A percentile compares a stretch with the other conserved stretches of the same genome.
phyloP scores from a whole-genome alignment of 345 rosid species.

The Euphorbia peplus region DNA sequence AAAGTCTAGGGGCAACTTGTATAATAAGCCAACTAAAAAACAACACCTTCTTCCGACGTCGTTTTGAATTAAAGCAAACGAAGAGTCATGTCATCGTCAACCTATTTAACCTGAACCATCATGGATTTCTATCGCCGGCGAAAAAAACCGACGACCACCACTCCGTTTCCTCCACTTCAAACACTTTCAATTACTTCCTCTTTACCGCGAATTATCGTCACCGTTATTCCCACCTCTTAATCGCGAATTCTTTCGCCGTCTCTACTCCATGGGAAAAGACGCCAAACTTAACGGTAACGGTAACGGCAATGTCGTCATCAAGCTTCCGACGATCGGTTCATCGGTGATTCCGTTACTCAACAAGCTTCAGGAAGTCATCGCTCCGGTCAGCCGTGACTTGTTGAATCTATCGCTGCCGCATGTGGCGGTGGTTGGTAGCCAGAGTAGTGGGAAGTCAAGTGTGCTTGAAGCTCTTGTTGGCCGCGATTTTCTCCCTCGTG shows the following conservation, averaged over 20 bases:
- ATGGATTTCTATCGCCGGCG: too few relatives aligned
- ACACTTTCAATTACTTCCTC: not conserved
- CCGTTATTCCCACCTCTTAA: too few relatives aligned
- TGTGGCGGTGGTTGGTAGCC: constrained; percentile 56
- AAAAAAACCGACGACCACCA: too few relatives aligned
- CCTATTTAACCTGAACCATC: too few relatives aligned
- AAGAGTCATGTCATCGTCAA: too few relatives aligned
- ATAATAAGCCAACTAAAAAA: too few relatives aligned
- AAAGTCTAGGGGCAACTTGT: too few relatives aligned
- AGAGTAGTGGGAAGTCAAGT: constrained; percentile 53
- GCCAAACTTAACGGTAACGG: not conserved
- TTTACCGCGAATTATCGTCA: too few relatives aligned
- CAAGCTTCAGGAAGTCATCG: constrained; percentile 37
- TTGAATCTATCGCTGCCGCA: constrained; percentile 32
- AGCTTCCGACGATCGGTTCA: constrained; percentile 24
- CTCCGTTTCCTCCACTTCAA: not conserved
- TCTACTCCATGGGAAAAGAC: constrained; percentile 13
- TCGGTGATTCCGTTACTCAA: constrained; percentile 37
- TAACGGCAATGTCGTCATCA: too few relatives aligned
- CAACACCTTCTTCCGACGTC: too few relatives aligned
- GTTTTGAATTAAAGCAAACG: too few relatives aligned
- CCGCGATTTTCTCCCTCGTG: constrained; percentile 50
- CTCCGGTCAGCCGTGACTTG: constrained; percentile 24
- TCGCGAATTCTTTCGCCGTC: not conserved
- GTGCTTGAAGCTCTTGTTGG: constrained; percentile 49